These are phyloP conservation scores for Anacardium occidentale DNA, from an alignment of 345 rosid species.

Conservation along the genomic window DNA sequence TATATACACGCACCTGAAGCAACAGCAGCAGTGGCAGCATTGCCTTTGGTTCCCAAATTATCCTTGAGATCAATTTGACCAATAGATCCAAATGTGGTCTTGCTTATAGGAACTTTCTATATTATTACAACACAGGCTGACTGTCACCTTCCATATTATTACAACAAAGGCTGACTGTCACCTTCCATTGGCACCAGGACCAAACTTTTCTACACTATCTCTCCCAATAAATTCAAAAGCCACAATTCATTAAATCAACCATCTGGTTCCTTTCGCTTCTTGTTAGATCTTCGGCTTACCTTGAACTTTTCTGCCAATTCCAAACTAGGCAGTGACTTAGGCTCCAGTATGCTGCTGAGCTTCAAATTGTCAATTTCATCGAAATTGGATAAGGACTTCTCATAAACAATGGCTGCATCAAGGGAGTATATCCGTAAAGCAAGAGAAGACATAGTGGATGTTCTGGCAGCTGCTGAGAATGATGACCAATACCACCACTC, in stretches of 20 bases:
- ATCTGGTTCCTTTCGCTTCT: constrained; percentile 87
- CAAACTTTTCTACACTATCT: constrained; percentile 4
- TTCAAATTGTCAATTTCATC: constrained; percentile 42
- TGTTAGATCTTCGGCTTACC: constrained; percentile 62
- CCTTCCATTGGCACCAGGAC: constrained; percentile 23
- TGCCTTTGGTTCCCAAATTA: constrained; percentile 1
- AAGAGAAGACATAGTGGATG: constrained; percentile 73
- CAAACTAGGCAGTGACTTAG: constrained; percentile 34
- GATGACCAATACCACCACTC: constrained; percentile 99
- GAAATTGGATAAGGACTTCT: constrained; percentile 36
- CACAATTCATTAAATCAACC: constrained; percentile 30
- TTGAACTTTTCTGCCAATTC: constrained; percentile 61
- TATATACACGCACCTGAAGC: constrained; percentile 26
- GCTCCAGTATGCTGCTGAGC: constrained; percentile 33
- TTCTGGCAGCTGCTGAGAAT: constrained; percentile 81
- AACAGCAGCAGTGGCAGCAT: constrained; percentile 16
- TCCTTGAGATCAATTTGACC: constrained; percentile 10
- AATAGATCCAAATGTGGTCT: constrained; percentile 10
- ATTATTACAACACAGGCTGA: constrained; percentile 5
- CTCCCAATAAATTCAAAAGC: background rate
- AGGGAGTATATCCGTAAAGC: constrained; percentile 80
- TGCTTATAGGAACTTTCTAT: constrained; percentile 9
- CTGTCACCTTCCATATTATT: constrained; percentile 21
- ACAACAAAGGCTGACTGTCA: constrained; percentile 15
- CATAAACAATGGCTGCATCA: constrained; percentile 77